Percentiles rank a stretch among this genome's conserved stretches.
Conservation (phyloP, 148 eudicot genomes). For the Salicornia ramosissima region DNA sequence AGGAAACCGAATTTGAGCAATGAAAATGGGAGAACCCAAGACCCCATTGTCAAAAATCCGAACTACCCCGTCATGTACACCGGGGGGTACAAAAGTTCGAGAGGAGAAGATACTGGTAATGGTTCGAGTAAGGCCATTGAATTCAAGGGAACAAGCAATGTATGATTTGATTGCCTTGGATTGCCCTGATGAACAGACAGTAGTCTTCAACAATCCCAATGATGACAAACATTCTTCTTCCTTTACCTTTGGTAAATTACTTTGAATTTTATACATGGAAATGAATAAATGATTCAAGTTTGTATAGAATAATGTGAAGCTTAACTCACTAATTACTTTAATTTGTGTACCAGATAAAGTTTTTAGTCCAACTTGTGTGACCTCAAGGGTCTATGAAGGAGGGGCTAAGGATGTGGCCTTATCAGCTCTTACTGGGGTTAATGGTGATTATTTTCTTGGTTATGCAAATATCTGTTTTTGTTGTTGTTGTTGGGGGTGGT, state of each 20-base stretch:
- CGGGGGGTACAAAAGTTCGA: conserved; percentile 50
- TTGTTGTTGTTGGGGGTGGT: no score
- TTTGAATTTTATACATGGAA: background rate
- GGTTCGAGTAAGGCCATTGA: conserved; percentile 83
- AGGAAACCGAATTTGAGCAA: conserved; percentile 10
- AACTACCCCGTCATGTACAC: conserved; percentile 49
- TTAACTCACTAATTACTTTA: background rate
- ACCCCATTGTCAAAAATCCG: conserved; percentile 74
- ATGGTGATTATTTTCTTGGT: conserved; percentile 47
- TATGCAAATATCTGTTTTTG: background rate
- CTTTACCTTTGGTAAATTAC: conserved; percentile 66
- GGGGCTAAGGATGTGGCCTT: conserved; percentile 97
- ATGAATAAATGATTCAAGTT: background rate
- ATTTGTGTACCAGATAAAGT: conserved; percentile 65
- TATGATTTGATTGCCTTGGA: conserved; percentile 97
- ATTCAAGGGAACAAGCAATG: conserved; percentile 66
- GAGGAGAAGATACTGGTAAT: conserved; percentile 93
- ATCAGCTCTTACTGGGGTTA: conserved; percentile 88
- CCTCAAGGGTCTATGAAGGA: conserved; percentile 67
- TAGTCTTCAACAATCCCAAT: conserved; percentile 59
- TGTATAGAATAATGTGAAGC: background rate
- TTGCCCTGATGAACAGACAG: conserved; percentile 54
- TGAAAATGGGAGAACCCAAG: conserved; percentile 35
- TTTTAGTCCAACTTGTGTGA: conserved; percentile 64
- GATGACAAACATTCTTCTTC: conserved; percentile 58